Evolutionary conservation across 192 early-diverging fungal species (phyloP).

Genomic region (Chytriomyces sp.): DNA sequence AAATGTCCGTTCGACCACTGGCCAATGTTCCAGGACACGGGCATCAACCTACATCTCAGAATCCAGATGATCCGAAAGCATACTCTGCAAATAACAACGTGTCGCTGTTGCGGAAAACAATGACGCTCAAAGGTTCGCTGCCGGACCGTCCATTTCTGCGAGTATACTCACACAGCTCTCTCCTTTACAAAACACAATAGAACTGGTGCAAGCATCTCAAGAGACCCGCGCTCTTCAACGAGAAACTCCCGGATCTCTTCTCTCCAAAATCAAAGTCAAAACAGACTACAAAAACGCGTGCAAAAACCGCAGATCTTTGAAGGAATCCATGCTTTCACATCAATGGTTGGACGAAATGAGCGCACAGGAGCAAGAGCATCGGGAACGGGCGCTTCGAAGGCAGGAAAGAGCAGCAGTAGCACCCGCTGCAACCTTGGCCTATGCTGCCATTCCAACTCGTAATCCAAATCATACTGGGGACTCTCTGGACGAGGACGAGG

Average conservation of each 20-base stretch:
- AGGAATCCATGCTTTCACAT: conserved; percentile 4
- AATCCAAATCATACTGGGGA: not conserved
- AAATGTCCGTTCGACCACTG: no score
- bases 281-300: conserved; percentile 33
- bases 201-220: conserved; percentile 48
- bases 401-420: conserved; percentile 16
- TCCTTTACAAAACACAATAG: conserved; percentile 27
- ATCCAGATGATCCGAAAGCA: not conserved
- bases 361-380: not conserved
- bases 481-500: not conserved
- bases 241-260: conserved; percentile 45
- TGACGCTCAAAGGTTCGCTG: conserved; percentile 36
- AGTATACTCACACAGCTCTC: not conserved
- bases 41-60: not conserved
- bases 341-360: conserved; percentile 13
- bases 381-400: conserved; percentile 23
- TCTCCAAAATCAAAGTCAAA: conserved; percentile 49
- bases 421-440: not conserved
- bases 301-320: conserved; percentile 7
- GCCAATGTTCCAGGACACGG: no score
- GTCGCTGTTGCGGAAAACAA: conserved; percentile 28
- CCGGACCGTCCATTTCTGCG: not conserved
- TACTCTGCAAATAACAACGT: conserved; percentile 7
- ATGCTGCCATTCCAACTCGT: not conserved
- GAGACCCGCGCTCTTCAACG: conserved; percentile 36